Base-by-base conservation (phyloP, 2,329 filamentous ascomycete species). In the Parastagonospora avenae region DNA sequence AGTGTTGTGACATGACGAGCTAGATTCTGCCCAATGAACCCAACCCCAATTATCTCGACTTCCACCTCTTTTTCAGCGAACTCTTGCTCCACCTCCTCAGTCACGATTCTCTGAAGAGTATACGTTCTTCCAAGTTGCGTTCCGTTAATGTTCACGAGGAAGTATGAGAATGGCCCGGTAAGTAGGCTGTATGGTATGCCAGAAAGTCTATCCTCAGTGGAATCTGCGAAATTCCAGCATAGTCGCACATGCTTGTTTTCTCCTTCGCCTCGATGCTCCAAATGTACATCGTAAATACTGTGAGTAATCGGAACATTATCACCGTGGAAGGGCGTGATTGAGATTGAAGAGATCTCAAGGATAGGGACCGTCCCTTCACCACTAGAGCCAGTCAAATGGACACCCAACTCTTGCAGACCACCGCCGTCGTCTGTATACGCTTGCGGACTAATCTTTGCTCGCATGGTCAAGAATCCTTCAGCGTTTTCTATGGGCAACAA, bases 151-250 rank as follows among this genome's bases (percentile, higher is more conserved):
- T 41, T 7, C 8, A 76, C 48, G 1, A 30, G 2, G 35, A 75
- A 75, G 37, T 73, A 57, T 1, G 71, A 60, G 40, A 73, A 72
- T 1, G 70, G 59, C 0, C 74, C 74, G 2, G 72, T 76, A 2
- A 67, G 38, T 0, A 49, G n/a, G 31, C 72, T 75, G 42, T 59
- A 66, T 2, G 70, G 71, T 8, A 71, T 33, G 1, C 50, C 57
- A 3, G 37, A 4, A 1, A 42, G 9, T 19, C 10, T 44, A 2
- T 4, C 30, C 8, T 35, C 19, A 16, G 8, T 14, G 4, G 37
- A 15, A 9, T 24, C 38, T 14, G 36, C 15, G 15, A 47, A 66
- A 11, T 37, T 44, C 71, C 69, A 74, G 31, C 44, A 59, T 10
- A 74, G 42, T 11, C 70, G 59, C n/a, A 45, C 35, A 37, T 71